Percentiles rank a stretch among this genome's conserved stretches.
These are phyloP conservation scores for Tagetes patula DNA, from an alignment of 129 eudicot genomes.

Conservation along the genomic window DNA sequence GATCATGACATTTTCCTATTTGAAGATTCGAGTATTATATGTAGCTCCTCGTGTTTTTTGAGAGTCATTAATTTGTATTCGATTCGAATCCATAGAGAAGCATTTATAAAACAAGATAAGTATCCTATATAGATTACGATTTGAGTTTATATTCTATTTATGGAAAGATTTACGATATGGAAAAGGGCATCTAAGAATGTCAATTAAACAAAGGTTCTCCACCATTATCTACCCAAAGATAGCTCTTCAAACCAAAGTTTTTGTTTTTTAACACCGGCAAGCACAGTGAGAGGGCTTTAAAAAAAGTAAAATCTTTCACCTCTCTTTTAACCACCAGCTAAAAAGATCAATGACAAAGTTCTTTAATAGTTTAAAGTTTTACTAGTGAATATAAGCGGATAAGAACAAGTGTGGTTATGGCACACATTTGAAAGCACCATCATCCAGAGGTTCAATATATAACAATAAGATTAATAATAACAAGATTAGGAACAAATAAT, in stretches of 20 bases:
- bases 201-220: constrained; percentile 26
- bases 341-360: background rate
- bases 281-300: too few species aligned
- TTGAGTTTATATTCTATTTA: constrained; percentile 20
- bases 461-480: too few species aligned
- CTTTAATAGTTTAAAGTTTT: background rate
- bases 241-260: constrained; percentile 14
- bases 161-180: constrained; percentile 26
- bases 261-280: background rate
- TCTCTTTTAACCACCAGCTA: too few species aligned
- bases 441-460: background rate
- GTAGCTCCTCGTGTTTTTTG: constrained; percentile 16
- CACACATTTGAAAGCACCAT: constrained; percentile 3
- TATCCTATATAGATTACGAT: constrained; percentile 14
- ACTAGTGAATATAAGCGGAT: background rate
- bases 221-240: constrained; percentile 13
- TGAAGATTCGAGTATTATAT: background rate
- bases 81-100: background rate
- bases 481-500: too few species aligned
- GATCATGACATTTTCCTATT: background rate
- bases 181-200: constrained; percentile 32
- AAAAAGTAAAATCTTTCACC: too few species aligned
- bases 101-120: constrained; percentile 24
- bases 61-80: background rate
- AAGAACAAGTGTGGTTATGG: background rate